Percentiles rank a stretch among this genome's conserved stretches.
Evolutionary conservation across 345 rosid species (phyloP).

Genomic region (Arabidopsis arenosa): DNA sequence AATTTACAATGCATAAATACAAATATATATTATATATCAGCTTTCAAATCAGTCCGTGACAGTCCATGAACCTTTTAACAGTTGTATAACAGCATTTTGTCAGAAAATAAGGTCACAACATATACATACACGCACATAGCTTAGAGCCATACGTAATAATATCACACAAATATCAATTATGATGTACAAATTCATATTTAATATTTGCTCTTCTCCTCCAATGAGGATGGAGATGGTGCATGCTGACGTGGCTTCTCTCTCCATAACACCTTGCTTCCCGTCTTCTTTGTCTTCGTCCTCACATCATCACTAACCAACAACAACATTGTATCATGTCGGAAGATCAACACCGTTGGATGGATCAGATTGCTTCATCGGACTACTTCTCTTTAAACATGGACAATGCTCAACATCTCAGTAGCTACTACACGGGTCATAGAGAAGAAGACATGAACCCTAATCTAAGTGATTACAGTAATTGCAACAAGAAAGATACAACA

Average conservation of each 20-base stretch:
- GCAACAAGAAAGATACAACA: slow-evolving; percentile 23
- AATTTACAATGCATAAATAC: slow-evolving; percentile 6
- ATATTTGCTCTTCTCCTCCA: slow-evolving; percentile 31
- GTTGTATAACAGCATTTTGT: slow-evolving; percentile 49
- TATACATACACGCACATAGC: slow-evolving; percentile 39
- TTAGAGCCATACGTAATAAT: slow-evolving; percentile 37
- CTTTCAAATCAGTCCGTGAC: slow-evolving; percentile 46
- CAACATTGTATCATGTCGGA: slow-evolving; percentile 36
- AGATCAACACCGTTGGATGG: slow-evolving; percentile 37
- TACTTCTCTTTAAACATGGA: slow-evolving; percentile 23
- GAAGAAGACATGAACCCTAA: slow-evolving; percentile 33
- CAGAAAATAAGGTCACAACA: slow-evolving; percentile 47
- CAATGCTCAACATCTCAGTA: slow-evolving; percentile 22
- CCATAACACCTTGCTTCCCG: slow-evolving; percentile 27
- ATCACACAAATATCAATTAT: slow-evolving; percentile 27
- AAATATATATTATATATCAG: slow-evolving; percentile 1
- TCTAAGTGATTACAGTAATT: not conserved
- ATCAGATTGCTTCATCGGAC: slow-evolving; percentile 37
- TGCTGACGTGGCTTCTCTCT: slow-evolving; percentile 35
- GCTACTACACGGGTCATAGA: slow-evolving; percentile 17
- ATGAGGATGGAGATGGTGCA: slow-evolving; percentile 15
- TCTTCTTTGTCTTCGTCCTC: slow-evolving; percentile 30
- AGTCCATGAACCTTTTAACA: slow-evolving; percentile 43
- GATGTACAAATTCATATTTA: slow-evolving; percentile 17
- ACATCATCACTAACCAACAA: slow-evolving; percentile 27